Evolutionary conservation across 2,329 filamentous ascomycete species (phyloP).

Genomic region (Trichophyton rubrum): DNA sequence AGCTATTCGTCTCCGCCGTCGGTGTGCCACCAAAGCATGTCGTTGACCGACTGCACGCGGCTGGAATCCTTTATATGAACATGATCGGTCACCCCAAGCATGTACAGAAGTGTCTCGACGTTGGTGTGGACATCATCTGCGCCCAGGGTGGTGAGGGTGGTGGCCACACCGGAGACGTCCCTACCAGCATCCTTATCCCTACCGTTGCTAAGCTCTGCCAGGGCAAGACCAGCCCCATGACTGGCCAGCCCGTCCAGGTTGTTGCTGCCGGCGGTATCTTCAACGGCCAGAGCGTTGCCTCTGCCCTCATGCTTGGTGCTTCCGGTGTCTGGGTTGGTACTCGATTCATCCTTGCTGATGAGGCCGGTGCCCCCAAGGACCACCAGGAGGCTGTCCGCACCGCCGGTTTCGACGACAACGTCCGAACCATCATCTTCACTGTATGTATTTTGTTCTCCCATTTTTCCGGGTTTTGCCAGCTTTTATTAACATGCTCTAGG

Average conservation of each 20-base stretch:
- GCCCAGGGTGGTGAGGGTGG: constrained; percentile 96
- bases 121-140: constrained; percentile 92
- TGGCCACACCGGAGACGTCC: constrained; percentile 89
- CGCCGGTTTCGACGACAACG: constrained; percentile 84
- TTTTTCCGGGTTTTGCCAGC: neutral
- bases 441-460: constrained; percentile 20
- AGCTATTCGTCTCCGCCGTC: constrained; percentile 92
- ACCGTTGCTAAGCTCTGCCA: constrained; percentile 72
- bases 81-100: constrained; percentile 99
- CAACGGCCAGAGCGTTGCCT: constrained; percentile 81
- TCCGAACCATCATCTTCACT: constrained; percentile 97
- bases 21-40: constrained; percentile 81
- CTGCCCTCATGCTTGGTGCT: constrained; percentile 84
- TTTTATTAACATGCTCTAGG: constrained; percentile 29
- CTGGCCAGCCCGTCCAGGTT: constrained; percentile 76
- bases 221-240: constrained; percentile 74
- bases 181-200: constrained; percentile 84
- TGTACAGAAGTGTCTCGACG: constrained; percentile 85
- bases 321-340: constrained; percentile 93
- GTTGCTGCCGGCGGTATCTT: constrained; percentile 88
- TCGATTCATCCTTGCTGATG: constrained; percentile 83
- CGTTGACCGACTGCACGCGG: constrained; percentile 78
- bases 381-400: constrained; percentile 95
- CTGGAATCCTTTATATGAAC: constrained; percentile 95
- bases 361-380: constrained; percentile 82